Percentiles rank a stretch among this genome's conserved stretches.
Evolutionary conservation across 495 filamentous ascomycete species (phyloP).

Genomic region (Podospora appendiculata): DNA sequence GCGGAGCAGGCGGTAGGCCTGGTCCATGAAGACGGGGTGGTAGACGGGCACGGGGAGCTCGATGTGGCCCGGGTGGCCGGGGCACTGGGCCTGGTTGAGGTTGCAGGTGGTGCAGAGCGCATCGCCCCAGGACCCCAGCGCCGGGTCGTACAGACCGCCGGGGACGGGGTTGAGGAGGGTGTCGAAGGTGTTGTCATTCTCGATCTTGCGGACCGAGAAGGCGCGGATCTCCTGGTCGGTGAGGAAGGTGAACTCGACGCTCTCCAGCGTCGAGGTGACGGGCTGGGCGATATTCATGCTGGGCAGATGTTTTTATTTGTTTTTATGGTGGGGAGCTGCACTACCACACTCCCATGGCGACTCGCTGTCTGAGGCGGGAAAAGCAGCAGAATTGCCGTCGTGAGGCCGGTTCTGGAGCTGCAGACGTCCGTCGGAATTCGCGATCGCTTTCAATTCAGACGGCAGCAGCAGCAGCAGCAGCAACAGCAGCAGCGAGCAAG

Average conservation of each 20-base stretch:
- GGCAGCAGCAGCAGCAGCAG: slow-evolving; percentile 1
- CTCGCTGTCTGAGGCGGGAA: not conserved
- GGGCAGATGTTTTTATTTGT: slow-evolving; percentile 1
- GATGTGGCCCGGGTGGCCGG: slow-evolving; percentile 92
- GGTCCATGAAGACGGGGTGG: slow-evolving; percentile 89
- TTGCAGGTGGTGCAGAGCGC: slow-evolving; percentile 81
- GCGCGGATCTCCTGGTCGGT: slow-evolving; percentile 72
- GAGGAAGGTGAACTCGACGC: slow-evolving; percentile 83
- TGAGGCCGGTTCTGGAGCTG: slow-evolving; percentile 1
- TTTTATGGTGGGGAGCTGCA: not conserved
- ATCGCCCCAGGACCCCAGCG: slow-evolving; percentile 85
- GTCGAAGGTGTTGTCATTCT: slow-evolving; percentile 85
- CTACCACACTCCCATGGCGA: slow-evolving; percentile 7
- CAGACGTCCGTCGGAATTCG: not conserved
- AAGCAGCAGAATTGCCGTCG: not conserved
- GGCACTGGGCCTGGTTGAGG: slow-evolving; percentile 67
- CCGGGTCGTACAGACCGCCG: slow-evolving; percentile 86
- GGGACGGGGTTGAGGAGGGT: slow-evolving; percentile 75
- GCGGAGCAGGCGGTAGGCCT: slow-evolving; percentile 72
- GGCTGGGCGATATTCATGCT: slow-evolving; percentile 83
- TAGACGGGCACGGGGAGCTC: slow-evolving; percentile 89
- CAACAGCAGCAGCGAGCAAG: no score
- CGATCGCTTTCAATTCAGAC: slow-evolving; percentile 1
- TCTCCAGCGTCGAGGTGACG: slow-evolving; percentile 72
- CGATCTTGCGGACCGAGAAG: slow-evolving; percentile 86